Evolutionary conservation across 2,329 filamentous ascomycete genomes (phyloP).

Genomic region (Aspergillus felis): DNA sequence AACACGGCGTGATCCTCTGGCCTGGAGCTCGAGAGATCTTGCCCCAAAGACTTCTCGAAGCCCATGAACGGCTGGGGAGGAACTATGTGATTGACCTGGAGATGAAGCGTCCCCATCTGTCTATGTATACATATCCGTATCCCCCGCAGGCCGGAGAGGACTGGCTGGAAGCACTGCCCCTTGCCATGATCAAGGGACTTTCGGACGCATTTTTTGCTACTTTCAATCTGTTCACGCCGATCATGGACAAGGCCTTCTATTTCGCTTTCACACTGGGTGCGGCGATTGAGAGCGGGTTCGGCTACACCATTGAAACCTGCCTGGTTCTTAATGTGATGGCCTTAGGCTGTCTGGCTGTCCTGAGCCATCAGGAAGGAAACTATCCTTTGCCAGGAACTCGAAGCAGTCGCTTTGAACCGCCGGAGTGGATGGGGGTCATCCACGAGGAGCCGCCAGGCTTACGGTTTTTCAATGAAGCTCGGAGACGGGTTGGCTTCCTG

Average conservation of each 20-base stretch:
- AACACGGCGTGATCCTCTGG: slow-evolving; percentile 50
- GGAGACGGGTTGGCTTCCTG: slow-evolving; percentile 50
- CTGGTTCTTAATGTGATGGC: slow-evolving; percentile 50
- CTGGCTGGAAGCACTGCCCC: slow-evolving; percentile 47
- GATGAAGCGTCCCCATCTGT: slow-evolving; percentile 43
- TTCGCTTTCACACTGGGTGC: slow-evolving; percentile 48
- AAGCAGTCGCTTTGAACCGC: slow-evolving; percentile 31
- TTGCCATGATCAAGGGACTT: slow-evolving; percentile 50
- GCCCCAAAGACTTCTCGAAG: slow-evolving; percentile 38
- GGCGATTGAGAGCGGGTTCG: slow-evolving; percentile 49
- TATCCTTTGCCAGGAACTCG: slow-evolving; percentile 42
- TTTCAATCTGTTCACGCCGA: slow-evolving; percentile 51
- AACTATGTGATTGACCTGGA: slow-evolving; percentile 51
- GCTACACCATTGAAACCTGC: slow-evolving; percentile 51
- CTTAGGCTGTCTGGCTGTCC: slow-evolving; percentile 49
- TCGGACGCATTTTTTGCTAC: slow-evolving; percentile 53
- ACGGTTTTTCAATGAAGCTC: slow-evolving; percentile 53
- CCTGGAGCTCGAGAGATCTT: slow-evolving; percentile 45
- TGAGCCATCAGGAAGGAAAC: slow-evolving; percentile 48
- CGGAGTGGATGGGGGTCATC: slow-evolving; percentile 36
- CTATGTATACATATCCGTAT: slow-evolving; percentile 38
- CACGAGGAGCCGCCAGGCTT: slow-evolving; percentile 44
- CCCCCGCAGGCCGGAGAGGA: slow-evolving; percentile 31
- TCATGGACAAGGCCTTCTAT: slow-evolving; percentile 51
- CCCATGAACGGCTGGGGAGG: slow-evolving; percentile 37